phyloP scores from a whole-genome alignment of 2,329 filamentous ascomycete species.

The Sclerotinia minor region DNA sequence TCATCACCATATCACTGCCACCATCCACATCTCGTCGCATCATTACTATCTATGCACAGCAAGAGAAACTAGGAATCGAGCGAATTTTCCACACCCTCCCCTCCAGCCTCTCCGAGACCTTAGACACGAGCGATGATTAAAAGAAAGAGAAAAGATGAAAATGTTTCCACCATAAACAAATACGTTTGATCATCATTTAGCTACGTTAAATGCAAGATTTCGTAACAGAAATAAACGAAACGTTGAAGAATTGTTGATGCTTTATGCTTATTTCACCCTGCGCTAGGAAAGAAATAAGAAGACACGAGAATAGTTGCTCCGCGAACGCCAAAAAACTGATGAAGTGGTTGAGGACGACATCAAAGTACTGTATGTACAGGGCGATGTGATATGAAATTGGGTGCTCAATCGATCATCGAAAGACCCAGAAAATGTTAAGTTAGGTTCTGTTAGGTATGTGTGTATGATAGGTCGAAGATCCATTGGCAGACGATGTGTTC shows the following conservation, averaged over 20 bases:
- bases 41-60: conserved; percentile 12
- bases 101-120: not conserved
- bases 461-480: not conserved
- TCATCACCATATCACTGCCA: conserved; percentile 2
- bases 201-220: conserved; percentile 17
- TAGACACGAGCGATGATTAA: not conserved
- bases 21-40: not conserved
- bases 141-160: conserved; percentile 3
- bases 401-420: conserved; percentile 1
- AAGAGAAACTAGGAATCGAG: conserved; percentile 12
- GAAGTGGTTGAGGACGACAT: not conserved
- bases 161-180: not conserved
- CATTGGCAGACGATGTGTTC: conserved; percentile 5
- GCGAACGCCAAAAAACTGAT: conserved; percentile 19
- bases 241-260: conserved; percentile 5
- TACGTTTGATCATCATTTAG: conserved; percentile 9
- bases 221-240: conserved; percentile 7
- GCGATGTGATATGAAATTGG: conserved; percentile 9
- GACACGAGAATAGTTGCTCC: conserved; percentile 9
- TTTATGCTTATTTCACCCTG: conserved; percentile 25
- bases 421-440: not conserved
- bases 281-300: conserved; percentile 26
- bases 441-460: not conserved
- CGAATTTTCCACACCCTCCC: not conserved
- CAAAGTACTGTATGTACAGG: conserved; percentile 20